Evolutionary conservation across 768 basidiomycete species (phyloP), one percentile per base, ranked within the genome.

Genomic region (Amylocystis lapponica): DNA sequence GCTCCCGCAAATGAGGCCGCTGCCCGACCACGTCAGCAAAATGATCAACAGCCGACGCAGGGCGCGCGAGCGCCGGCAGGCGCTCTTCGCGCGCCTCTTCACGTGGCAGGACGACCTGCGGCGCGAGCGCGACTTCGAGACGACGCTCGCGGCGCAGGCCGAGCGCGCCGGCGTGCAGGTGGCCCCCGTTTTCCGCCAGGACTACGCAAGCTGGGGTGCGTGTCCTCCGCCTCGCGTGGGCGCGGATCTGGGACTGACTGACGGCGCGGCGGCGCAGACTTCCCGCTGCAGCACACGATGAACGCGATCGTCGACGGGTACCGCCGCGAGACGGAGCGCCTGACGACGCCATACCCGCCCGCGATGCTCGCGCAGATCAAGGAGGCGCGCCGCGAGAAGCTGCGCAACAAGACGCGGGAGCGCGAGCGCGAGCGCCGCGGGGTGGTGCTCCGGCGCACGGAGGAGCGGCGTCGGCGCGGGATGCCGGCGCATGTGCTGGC

Each of bases 1-100:
- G 1, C 72, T 96, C 12, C 90, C 90, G 0, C 78, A 87, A 0
- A 66, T 96, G 52, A 78, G 74, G 30, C 89, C 87, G 1, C 90
- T 95, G 49, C 93, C 94, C 0, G 52, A 64, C 4, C 68, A 73
- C n/a, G 75, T 92, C 34, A 71, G 76, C 2, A 73, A 76, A 59
- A 88, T 92, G 68, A 86, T 94, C 26, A 58, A 65, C 31, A 62
- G 65, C 13, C 67, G 83, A 2, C 64, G 72, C 13, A 48, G 56
- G 8, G 63, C 65, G 4, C 65, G 72, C 1, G 78, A 69, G 5
- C 72, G 86, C 4, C 50, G 70, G n/a, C 63, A 53, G 22, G 17
- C 19, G 27, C 23, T 39, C 1, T 27, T 50, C 3, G 49, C 57
- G 12, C 46, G n/a, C n/a, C n/a, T 78, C 2, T 43, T 51, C 4